These are phyloP conservation scores for Apiosordaria backusii DNA, from an alignment of 495 filamentous ascomycete species.

Conservation along the genomic window DNA sequence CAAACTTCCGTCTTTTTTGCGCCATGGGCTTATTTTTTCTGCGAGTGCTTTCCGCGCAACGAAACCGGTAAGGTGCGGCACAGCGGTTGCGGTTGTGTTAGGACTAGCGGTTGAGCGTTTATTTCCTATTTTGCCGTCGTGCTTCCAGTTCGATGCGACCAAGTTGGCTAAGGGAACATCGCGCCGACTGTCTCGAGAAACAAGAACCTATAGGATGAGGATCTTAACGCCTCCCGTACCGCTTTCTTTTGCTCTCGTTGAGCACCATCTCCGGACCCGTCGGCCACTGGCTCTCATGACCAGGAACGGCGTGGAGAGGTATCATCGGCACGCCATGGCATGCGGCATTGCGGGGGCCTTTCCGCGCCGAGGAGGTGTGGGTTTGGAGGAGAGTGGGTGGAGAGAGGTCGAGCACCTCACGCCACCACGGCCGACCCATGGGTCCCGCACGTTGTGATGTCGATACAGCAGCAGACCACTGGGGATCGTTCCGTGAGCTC, in stretches of 20 bases:
- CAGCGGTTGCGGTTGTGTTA: neutral
- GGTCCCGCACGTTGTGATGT: neutral
- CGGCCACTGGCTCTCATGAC: neutral
- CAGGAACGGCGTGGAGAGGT: neutral
- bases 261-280: neutral
- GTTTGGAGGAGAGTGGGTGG: neutral
- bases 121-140: neutral
- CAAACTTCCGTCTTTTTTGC: neutral
- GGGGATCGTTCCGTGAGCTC: neutral
- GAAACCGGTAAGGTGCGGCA: neutral
- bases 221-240: neutral
- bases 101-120: neutral
- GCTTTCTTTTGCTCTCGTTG: neutral
- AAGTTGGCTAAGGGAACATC: neutral
- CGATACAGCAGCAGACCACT: neutral
- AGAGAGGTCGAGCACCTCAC: neutral
- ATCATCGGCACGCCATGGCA: conserved; percentile 3
- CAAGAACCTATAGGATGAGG: conserved; percentile 4
- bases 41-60: neutral
- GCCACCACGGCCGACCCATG: neutral
- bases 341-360: neutral
- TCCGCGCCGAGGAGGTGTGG: neutral
- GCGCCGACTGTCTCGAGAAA: neutral
- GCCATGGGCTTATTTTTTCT: neutral
- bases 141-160: neutral